These are phyloP conservation scores for Colletotrichum tofieldiae DNA, from an alignment of 2,329 filamentous ascomycete species.

Conservation along the genomic window DNA sequence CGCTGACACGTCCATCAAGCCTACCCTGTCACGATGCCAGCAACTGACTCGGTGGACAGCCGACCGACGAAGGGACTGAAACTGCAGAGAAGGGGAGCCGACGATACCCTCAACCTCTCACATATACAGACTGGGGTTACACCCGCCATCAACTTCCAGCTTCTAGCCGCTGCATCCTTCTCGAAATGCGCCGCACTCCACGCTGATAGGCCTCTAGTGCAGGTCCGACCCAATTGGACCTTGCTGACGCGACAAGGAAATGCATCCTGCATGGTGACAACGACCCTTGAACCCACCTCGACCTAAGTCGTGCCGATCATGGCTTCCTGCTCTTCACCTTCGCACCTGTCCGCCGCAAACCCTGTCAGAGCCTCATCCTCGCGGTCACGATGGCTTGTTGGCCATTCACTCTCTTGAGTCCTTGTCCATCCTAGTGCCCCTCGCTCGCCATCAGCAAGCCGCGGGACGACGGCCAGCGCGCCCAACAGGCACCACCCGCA, in stretches of 20 bases:
- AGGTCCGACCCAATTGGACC: conserved; percentile 19
- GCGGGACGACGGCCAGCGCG: not conserved
- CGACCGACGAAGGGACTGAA: not conserved
- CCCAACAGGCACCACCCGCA: not conserved
- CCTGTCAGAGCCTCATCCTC: conserved; percentile 28
- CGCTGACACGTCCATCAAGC: conserved; percentile 15
- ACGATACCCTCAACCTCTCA: conserved; percentile 37
- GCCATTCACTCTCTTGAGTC: conserved; percentile 2
- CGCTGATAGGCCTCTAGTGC: conserved; percentile 15
- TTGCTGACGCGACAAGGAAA: conserved; percentile 26
- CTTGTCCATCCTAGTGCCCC: not conserved
- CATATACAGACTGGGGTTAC: not conserved
- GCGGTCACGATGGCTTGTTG: conserved; percentile 17
- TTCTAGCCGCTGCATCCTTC: not conserved
- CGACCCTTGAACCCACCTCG: not conserved
- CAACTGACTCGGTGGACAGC: conserved; percentile 17
- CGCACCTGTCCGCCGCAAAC: not conserved
- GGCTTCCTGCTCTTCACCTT: not conserved
- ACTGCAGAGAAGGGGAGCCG: conserved; percentile 20
- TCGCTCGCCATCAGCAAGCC: not conserved
- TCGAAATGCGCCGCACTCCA: conserved; percentile 18
- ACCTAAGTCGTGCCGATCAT: not conserved
- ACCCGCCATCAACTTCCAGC: not conserved
- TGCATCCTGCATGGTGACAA: not conserved
- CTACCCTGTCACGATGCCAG: conserved; percentile 17